Conservation (phyloP, 441 rosid genomes). For the Gossypium gossypioides region DNA sequence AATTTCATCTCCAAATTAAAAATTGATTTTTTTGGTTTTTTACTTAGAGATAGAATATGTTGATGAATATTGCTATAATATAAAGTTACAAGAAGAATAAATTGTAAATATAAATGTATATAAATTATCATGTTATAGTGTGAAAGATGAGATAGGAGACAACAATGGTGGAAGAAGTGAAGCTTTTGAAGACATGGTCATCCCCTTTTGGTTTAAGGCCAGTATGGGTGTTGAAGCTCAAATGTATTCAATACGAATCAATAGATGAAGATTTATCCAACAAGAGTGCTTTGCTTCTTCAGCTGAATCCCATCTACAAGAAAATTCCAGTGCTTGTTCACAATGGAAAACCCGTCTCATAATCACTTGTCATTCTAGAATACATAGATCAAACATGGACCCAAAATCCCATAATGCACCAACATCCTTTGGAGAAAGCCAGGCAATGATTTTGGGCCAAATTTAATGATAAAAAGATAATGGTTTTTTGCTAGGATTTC, state of each 20-base stretch:
- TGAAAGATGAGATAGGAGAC: too few relatives aligned
- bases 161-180: too few relatives aligned
- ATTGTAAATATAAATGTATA: neutral
- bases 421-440: slow-evolving; percentile 24
- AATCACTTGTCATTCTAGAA: slow-evolving; percentile 24
- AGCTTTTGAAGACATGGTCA: slow-evolving; percentile 14
- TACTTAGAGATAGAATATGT: too few relatives aligned
- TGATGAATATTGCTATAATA: neutral
- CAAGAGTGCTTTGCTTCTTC: slow-evolving; percentile 20
- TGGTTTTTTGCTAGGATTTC: too few relatives aligned
- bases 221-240: neutral
- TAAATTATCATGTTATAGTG: too few relatives aligned
- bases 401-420: slow-evolving; percentile 21
- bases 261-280: too few relatives aligned
- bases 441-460: slow-evolving; percentile 27
- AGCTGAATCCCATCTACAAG: slow-evolving; percentile 17
- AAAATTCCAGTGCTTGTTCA: slow-evolving; percentile 23
- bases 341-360: slow-evolving; percentile 12
- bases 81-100: neutral
- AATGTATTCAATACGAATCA: too few relatives aligned
- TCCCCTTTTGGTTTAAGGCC: neutral
- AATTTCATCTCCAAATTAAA: too few relatives aligned
- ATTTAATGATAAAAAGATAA: slow-evolving; percentile 24
- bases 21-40: too few relatives aligned
- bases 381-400: slow-evolving; percentile 31